Percentiles rank a stretch among this genome's conserved stretches.
phyloP scores from a whole-genome alignment of 2,329 filamentous ascomycete species.

The Epichloe elymi region DNA sequence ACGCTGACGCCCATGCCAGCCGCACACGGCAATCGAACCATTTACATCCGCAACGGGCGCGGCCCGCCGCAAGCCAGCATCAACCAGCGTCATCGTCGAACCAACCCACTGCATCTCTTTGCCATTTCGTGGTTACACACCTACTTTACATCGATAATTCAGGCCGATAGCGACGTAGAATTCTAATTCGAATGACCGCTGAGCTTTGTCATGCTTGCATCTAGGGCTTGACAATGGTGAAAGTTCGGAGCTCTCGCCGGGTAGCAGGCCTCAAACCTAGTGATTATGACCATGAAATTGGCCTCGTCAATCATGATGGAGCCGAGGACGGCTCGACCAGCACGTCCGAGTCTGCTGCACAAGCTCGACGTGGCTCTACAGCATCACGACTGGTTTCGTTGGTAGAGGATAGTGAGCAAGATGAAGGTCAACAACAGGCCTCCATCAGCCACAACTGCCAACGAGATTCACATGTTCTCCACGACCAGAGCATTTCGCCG shows the following conservation, averaged over 20 bases:
- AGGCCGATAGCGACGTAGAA: background rate
- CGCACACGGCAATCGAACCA: background rate
- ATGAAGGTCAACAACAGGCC: background rate
- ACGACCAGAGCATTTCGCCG: background rate
- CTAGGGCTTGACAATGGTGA: slow-evolving; percentile 16
- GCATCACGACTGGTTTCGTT: slow-evolving; percentile 7
- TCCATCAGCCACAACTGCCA: background rate
- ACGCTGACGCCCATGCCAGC: background rate
- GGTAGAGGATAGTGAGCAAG: slow-evolving; percentile 1
- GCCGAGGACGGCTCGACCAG: slow-evolving; percentile 9
- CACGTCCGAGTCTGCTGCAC: slow-evolving; percentile 5
- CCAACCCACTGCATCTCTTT: background rate
- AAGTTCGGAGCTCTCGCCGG: slow-evolving; percentile 39
- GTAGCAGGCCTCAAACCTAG: slow-evolving; percentile 39
- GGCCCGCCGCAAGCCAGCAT: background rate
- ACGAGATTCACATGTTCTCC: background rate
- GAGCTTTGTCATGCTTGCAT: slow-evolving; percentile 10
- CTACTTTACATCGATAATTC: background rate
- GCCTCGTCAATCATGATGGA: slow-evolving; percentile 45
- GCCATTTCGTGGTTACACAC: background rate
- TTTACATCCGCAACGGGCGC: background rate
- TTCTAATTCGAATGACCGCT: background rate
- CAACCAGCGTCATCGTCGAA: background rate
- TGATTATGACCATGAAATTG: slow-evolving; percentile 61
- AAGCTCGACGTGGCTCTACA: slow-evolving; percentile 3